Conservation (phyloP, 2,329 filamentous ascomycete genomes). For the Pyrenophora teres region DNA sequence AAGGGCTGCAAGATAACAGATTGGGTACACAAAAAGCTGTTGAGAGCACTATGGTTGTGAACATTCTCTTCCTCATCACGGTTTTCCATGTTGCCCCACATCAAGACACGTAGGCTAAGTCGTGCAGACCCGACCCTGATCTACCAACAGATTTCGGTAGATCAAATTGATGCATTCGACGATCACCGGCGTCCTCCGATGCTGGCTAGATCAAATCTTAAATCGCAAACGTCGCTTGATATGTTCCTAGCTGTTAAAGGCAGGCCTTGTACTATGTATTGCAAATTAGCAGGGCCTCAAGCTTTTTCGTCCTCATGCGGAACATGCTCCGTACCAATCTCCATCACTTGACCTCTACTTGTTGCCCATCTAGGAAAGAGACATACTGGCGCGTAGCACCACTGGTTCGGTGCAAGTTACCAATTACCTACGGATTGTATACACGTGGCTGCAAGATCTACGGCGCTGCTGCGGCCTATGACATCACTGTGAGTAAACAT, state of each 20-base stretch:
- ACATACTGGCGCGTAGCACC: not conserved
- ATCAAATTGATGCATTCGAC: not conserved
- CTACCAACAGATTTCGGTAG: not conserved
- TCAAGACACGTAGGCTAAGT: not conserved
- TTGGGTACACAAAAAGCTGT: no score
- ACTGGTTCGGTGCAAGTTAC: not conserved
- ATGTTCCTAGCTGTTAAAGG: not conserved
- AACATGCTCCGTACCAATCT: slow-evolving; percentile 1
- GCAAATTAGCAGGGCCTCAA: not conserved
- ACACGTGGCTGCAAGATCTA: slow-evolving; percentile 5
- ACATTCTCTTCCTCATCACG: not conserved
- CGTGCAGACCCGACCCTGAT: not conserved
- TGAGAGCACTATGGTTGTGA: no score
- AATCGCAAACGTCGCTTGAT: not conserved
- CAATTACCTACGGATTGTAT: slow-evolving; percentile 3
- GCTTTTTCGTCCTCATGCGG: not conserved
- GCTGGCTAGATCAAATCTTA: not conserved
- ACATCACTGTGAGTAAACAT: slow-evolving; percentile 9
- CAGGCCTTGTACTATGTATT: not conserved
- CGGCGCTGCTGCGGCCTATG: slow-evolving; percentile 5
- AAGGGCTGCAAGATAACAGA: no score
- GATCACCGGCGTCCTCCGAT: not conserved
- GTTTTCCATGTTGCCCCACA: not conserved
- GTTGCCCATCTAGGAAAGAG: not conserved
- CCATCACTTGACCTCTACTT: not conserved